Percentiles rank a stretch among this genome's conserved stretches.
Evolutionary conservation across 2,329 filamentous ascomycete species (phyloP).

Genomic region (Botrytis elliptica): DNA sequence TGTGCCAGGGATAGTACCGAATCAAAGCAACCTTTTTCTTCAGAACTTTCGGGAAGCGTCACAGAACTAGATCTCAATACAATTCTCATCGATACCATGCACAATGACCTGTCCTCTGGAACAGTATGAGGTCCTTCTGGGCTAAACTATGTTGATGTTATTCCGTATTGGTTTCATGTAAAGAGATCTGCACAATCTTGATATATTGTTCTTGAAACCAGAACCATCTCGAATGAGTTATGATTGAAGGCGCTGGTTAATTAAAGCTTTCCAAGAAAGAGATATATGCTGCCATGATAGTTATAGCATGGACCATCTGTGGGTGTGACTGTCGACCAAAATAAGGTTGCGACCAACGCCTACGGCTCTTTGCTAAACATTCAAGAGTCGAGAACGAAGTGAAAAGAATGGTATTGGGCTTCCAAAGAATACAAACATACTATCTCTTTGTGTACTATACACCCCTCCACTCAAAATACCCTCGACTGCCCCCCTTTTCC

Average conservation of each 20-base stretch:
- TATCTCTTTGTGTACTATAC: neutral
- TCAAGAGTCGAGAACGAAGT: neutral
- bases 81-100: neutral
- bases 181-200: neutral
- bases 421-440: neutral
- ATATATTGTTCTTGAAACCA: too few relatives aligned
- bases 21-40: neutral
- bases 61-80: neutral
- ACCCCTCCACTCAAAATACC: neutral
- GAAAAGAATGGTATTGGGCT: neutral
- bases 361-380: neutral
- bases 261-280: neutral
- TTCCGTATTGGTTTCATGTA: neutral
- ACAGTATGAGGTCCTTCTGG: too few relatives aligned
- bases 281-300: neutral
- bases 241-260: too few relatives aligned
- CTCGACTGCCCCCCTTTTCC: neutral
- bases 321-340: neutral
- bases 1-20: neutral
- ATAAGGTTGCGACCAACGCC: neutral
- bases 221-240: too few relatives aligned
- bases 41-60: neutral
- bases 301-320: neutral
- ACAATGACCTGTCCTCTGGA: neutral
- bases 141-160: neutral